These are phyloP conservation scores for Chrysosporium queenslandicum DNA, from an alignment of 2,329 filamentous ascomycete genomes.

Conservation along the genomic window DNA sequence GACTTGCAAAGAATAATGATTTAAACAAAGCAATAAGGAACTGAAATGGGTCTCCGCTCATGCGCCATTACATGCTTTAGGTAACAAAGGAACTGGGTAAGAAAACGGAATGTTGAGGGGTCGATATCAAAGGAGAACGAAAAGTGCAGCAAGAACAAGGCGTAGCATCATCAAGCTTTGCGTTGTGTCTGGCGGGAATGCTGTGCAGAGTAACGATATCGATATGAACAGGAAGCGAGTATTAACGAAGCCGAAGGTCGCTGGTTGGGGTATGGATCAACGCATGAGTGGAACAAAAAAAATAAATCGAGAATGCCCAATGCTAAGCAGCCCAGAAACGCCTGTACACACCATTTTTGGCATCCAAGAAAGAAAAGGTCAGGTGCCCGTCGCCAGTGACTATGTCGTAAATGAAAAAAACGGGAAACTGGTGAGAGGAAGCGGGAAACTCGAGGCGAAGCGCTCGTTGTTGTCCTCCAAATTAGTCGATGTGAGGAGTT, in stretches of 20 bases:
- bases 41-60: neutral
- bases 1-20: neutral
- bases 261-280: conserved; percentile 6
- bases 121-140: neutral
- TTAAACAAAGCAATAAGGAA: neutral
- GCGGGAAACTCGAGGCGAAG: neutral
- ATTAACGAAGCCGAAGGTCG: conserved; percentile 1
- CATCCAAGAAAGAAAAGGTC: neutral
- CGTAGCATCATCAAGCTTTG: conserved; percentile 1
- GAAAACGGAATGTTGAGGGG: neutral
- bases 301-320: neutral
- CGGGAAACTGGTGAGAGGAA: neutral
- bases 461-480: neutral
- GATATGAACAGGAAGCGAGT: neutral
- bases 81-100: neutral
- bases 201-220: neutral
- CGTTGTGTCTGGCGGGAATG: neutral
- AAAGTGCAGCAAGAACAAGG: neutral
- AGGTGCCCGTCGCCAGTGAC: neutral
- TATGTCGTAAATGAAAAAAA: neutral
- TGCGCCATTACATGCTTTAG: conserved; percentile 10
- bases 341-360: neutral
- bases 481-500: neutral
- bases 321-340: neutral
- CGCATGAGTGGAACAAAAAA: neutral